phyloP scores from a whole-genome alignment of 176 grass and related monocot species.

The Rhipidocladum racemiflorum region DNA sequence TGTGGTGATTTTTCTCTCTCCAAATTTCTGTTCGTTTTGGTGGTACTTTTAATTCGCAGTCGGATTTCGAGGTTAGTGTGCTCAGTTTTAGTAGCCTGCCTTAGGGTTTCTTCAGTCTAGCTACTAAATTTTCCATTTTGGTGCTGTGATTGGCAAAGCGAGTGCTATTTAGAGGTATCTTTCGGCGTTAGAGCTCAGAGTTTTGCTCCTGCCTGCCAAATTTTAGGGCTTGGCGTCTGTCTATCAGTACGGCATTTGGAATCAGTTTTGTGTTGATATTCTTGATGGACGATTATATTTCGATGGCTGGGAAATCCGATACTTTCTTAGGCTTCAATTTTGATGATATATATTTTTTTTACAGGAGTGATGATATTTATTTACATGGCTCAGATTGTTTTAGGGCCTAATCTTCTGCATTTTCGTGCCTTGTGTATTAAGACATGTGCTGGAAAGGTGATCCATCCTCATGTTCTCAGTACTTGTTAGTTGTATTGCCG shows the following conservation, averaged over 20 bases:
- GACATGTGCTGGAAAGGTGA: slow-evolving; percentile 21
- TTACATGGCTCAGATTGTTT: not conserved
- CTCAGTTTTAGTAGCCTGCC: not conserved
- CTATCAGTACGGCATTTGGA: not conserved
- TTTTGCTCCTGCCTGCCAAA: not conserved
- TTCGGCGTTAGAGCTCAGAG: not conserved
- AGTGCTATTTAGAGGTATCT: not conserved
- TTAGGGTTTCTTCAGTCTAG: not conserved
- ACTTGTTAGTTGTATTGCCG: slow-evolving; percentile 7
- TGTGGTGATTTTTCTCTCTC: not conserved
- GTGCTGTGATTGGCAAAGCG: not conserved
- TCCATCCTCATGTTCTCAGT: not conserved
- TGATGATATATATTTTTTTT: not conserved
- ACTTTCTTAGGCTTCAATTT: not conserved
- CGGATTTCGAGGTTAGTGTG: not conserved
- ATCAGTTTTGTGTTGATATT: not conserved
- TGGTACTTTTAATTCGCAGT: not conserved
- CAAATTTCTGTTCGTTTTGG: not conserved
- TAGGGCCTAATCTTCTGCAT: slow-evolving; percentile 2
- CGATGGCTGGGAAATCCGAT: not conserved
- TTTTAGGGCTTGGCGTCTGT: not conserved
- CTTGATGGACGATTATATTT: not conserved
- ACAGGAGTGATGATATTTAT: not conserved
- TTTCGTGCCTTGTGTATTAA: slow-evolving; percentile 16
- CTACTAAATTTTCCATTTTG: not conserved